These are phyloP conservation scores for Candida maris DNA, from an alignment of 805 yeast genomes.

Conservation along the genomic window DNA sequence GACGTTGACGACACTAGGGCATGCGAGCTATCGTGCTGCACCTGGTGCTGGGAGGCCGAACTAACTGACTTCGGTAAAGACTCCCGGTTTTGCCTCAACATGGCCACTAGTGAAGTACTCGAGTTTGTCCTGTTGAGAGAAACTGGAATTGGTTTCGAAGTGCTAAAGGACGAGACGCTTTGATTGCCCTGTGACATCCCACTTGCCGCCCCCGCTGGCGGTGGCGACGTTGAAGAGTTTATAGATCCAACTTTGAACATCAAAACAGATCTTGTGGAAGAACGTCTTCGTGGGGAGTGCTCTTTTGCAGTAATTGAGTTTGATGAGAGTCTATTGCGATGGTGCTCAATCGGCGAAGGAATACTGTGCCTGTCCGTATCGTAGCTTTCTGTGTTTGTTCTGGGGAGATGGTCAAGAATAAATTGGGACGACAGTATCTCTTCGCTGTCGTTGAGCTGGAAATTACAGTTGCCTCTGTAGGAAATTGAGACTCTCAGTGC, in stretches of 20 bases:
- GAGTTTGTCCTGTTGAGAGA: conserved; percentile 48
- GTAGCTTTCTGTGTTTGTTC: conserved; percentile 8
- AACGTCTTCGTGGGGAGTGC: conserved; percentile 25
- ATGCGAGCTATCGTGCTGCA: conserved; percentile 3
- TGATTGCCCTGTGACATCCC: conserved; percentile 8
- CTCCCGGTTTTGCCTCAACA: conserved; percentile 39
- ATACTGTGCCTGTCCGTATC: conserved; percentile 15
- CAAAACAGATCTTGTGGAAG: conserved; percentile 42
- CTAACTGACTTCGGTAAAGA: conserved; percentile 41
- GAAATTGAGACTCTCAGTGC: conserved; percentile 71
- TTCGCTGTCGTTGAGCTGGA: conserved; percentile 65
- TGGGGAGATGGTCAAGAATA: conserved; percentile 14
- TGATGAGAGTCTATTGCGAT: conserved; percentile 19
- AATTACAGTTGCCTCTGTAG: conserved; percentile 68
- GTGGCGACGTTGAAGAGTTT: conserved; percentile 35
- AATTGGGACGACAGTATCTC: conserved; percentile 48
- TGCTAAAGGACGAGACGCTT: conserved; percentile 20
- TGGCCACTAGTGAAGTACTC: conserved; percentile 51
- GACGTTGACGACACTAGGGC: conserved; percentile 29
- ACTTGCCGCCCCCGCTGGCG: conserved; percentile 12
- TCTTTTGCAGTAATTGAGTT: conserved; percentile 21
- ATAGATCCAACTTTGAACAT: conserved; percentile 65
- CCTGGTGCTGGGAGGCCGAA: conserved; percentile 21
- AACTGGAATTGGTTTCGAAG: conserved; percentile 33
- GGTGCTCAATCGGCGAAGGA: conserved; percentile 16